Evolutionary conservation across 2,329 filamentous ascomycete species (phyloP), one percentile per base, ranked within the genome.

Genomic region (Pseudocercospora macadamiae): DNA sequence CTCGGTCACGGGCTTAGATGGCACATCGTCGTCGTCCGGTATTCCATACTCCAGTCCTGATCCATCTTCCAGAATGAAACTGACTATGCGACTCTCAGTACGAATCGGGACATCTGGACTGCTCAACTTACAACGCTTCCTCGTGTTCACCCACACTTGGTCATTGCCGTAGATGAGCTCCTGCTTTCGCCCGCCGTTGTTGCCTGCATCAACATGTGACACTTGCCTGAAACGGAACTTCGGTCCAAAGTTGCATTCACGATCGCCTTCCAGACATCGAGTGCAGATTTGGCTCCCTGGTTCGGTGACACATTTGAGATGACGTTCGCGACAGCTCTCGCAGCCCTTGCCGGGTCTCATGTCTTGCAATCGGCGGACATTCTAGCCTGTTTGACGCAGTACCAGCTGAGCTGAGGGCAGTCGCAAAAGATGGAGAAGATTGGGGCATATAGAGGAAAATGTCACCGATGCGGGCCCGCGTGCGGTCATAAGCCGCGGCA

Each of bases 331-430:
- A 44, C 66, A 67, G 14, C 49, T 58, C 48, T 61, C 54, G 49
- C 66, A 68, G 18, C 66, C 66, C 58, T 64, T 66, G 16, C 64
- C 61, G 36, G 58, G 62, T 44, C 65, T 59, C 64, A 68, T 67
- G 14, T 19, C 36, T 37, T 30, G 16, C 10, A 18, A 61, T 45
- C 62, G 64, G 39, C 51, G 52, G 49, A 54, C 55, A 55, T 55
- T 53, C 53, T 56, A 60, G 37, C 57, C 58, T 23, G 32, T 36
- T 36, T 36, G 32, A 36, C 16, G 10, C 12, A 3, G 32, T 16
- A 36, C 32, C 12, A 34, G 10, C 32, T 34, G 32, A 34, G 32
- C 10, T n/a, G n/a, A 12, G 32, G 4, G 14, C 32, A 36, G 10
- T 36, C 10, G 32, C 32, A 16, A 36, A n/a, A 36, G 10, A 12